Evolutionary conservation across 1,139 yeast species (phyloP), one percentile per base, ranked within the genome.

Genomic region (Hemisphaericaspora xylofermentans): DNA sequence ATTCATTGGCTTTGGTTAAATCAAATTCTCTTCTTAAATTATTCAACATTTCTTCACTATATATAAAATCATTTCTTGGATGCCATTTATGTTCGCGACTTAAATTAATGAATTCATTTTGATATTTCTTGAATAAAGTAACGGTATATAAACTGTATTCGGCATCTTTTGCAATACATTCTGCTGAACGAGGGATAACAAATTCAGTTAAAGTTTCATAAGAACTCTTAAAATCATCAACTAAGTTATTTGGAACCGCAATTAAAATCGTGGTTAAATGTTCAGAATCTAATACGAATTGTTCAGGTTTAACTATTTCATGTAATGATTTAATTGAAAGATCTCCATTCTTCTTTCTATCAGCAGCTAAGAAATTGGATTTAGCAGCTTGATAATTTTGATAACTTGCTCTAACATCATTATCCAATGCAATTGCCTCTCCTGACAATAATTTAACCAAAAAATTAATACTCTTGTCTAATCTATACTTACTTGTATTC

Each of bases 111-210:
- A 88, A 93, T 43, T 85, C 89, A 26, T 78, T 74, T 35, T 78
- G 81, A 55, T 69, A 84, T 65, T 89, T 93, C 57, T 85, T 86
- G 76, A 93, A 93, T 47, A 93, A 64, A 6, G 96, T 88, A 15
- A 89, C 93, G 38, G 83, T 76, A 68, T 78, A 89, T 51, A 93
- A 74, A 30, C 71, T 61, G 59, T 69, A 93, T 50, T 91, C 97
- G 35, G 74, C 66, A 63, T 93, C 99, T 43, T 74, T 67, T 12
- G 87, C 72, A 46, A 93, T 75, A 33, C 76, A 67, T 31, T 73
- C 65, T 1, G 97, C 96, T 35, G 91, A 81, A 54, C 98, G 82
- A 43, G 98, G 98, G 35, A 93, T 95, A 38, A 93, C 96, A 72
- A 88, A 85, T 42, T 78, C 74, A 9, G 84, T 71, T 48, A 88